These are phyloP conservation scores for Dillenia turbinata DNA, from an alignment of 164 flowering plant genomes.

Conservation along the genomic window DNA sequence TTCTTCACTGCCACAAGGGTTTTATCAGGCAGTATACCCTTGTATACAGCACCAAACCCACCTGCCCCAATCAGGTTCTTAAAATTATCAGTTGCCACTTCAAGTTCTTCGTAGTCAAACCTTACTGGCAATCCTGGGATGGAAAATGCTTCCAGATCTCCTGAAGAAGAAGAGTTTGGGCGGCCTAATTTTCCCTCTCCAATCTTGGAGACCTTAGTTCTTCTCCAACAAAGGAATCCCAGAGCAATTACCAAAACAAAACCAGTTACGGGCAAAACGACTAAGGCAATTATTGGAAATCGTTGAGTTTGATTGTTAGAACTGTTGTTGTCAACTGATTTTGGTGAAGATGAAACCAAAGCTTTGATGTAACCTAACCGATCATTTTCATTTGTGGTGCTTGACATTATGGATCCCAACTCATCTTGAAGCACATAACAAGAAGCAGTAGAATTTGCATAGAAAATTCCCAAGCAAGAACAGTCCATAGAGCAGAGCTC, in stretches of 20 bases:
- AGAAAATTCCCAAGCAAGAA: slow-evolving; percentile 72
- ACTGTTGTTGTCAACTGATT: background rate
- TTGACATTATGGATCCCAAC: slow-evolving; percentile 60
- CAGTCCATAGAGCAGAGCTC: slow-evolving; percentile 58
- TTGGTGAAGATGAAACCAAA: slow-evolving; percentile 6
- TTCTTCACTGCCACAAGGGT: slow-evolving; percentile 80
- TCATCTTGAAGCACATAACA: slow-evolving; percentile 47
- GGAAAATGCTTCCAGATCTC: slow-evolving; percentile 42
- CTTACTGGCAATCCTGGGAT: slow-evolving; percentile 83
- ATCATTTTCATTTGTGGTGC: slow-evolving; percentile 12
- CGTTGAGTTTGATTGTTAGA: background rate
- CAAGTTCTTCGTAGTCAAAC: slow-evolving; percentile 57
- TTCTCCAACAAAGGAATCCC: slow-evolving; percentile 48
- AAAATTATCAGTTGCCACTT: slow-evolving; percentile 63
- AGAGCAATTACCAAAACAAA: slow-evolving; percentile 29
- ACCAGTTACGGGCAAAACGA: slow-evolving; percentile 57
- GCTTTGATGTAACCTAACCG: slow-evolving; percentile 52
- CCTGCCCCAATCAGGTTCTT: slow-evolving; percentile 65
- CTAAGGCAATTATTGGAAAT: slow-evolving; percentile 50
- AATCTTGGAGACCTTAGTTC: slow-evolving; percentile 10
- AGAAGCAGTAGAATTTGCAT: slow-evolving; percentile 50
- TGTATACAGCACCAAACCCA: slow-evolving; percentile 81
- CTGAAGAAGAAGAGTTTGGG: slow-evolving; percentile 33
- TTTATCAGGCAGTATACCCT: slow-evolving; percentile 59
- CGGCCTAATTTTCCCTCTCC: slow-evolving; percentile 21